Percentiles rank a stretch among this genome's conserved stretches.
Conservation (phyloP, 139 green algal species). For the Chlamydomonas schloesseri region DNA sequence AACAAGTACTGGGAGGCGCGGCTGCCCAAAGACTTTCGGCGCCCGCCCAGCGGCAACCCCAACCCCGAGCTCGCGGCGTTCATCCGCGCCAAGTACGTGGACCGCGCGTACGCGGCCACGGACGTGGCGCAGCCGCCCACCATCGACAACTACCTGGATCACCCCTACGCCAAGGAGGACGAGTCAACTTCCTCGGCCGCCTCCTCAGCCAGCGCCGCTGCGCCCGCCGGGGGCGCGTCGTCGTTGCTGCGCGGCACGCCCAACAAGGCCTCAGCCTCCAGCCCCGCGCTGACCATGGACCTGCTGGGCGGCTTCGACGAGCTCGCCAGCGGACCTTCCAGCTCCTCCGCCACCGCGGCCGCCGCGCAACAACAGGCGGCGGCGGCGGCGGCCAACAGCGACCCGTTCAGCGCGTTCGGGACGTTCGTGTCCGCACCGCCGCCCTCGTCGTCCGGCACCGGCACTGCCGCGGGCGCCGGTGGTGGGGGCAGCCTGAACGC, state of each 20-base stretch:
- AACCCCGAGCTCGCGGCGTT: slow-evolving; percentile 83
- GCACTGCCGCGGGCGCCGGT: no score
- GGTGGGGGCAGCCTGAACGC: no score
- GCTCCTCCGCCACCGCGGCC: not conserved
- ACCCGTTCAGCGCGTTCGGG: slow-evolving; percentile 34
- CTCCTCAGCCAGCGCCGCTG: not conserved
- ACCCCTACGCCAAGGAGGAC: slow-evolving; percentile 69
- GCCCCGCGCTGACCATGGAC: slow-evolving; percentile 27
- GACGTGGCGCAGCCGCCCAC: slow-evolving; percentile 72
- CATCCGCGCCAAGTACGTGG: slow-evolving; percentile 88
- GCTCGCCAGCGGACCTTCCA: not conserved
- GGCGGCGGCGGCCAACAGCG: not conserved
- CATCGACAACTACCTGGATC: slow-evolving; percentile 83
- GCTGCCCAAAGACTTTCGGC: slow-evolving; percentile 77
- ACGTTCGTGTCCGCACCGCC: slow-evolving; percentile 23
- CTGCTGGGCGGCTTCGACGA: slow-evolving; percentile 52
- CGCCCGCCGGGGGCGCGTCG: not conserved
- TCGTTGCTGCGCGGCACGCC: not conserved
- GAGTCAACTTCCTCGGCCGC: not conserved
- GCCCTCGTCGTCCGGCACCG: not conserved
- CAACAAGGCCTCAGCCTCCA: not conserved
- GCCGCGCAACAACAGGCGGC: not conserved
- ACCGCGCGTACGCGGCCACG: slow-evolving; percentile 59
- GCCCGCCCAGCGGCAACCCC: slow-evolving; percentile 73
- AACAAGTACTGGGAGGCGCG: slow-evolving; percentile 90